These are phyloP conservation scores for Diaporthe capsici DNA, from an alignment of 2,329 filamentous ascomycete species.

Conservation along the genomic window DNA sequence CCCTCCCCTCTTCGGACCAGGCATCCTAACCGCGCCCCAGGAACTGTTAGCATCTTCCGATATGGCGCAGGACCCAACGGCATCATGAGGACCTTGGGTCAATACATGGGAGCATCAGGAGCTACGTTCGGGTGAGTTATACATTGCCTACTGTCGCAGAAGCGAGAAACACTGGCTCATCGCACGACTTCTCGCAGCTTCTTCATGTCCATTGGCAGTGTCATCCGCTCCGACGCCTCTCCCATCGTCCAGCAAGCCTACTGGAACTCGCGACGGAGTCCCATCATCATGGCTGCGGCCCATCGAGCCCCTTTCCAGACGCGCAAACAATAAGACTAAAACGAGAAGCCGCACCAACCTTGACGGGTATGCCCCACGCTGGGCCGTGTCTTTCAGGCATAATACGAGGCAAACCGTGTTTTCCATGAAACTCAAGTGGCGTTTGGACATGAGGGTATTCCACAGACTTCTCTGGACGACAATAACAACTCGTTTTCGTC, in stretches of 20 bases:
- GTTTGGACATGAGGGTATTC: constrained; percentile 9
- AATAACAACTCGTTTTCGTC: constrained; percentile 28
- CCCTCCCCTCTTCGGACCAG: constrained; percentile 8
- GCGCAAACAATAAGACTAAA: constrained; percentile 40
- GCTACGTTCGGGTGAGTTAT: constrained; percentile 89
- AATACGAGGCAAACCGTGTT: constrained; percentile 20
- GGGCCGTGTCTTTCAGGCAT: constrained; percentile 2
- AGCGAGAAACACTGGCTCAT: constrained; percentile 34
- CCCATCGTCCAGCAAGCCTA: constrained; percentile 83
- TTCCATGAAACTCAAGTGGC: constrained; percentile 4
- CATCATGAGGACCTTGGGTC: constrained; percentile 92
- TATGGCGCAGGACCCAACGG: constrained; percentile 95
- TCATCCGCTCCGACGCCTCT: constrained; percentile 92
- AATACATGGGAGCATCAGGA: constrained; percentile 96
- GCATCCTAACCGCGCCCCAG: constrained; percentile 58
- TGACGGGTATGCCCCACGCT: background rate
- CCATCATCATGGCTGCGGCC: constrained; percentile 73
- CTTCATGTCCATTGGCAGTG: constrained; percentile 99
- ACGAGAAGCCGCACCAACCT: background rate
- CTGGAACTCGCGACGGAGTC: constrained; percentile 78
- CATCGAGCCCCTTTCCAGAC: constrained; percentile 52
- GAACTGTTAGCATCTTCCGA: constrained; percentile 93
- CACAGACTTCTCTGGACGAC: constrained; percentile 5
- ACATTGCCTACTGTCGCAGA: background rate
- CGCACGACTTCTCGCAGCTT: constrained; percentile 66